Conservation (phyloP, 2,329 filamentous ascomycete species). For the Beauveria australis region DNA sequence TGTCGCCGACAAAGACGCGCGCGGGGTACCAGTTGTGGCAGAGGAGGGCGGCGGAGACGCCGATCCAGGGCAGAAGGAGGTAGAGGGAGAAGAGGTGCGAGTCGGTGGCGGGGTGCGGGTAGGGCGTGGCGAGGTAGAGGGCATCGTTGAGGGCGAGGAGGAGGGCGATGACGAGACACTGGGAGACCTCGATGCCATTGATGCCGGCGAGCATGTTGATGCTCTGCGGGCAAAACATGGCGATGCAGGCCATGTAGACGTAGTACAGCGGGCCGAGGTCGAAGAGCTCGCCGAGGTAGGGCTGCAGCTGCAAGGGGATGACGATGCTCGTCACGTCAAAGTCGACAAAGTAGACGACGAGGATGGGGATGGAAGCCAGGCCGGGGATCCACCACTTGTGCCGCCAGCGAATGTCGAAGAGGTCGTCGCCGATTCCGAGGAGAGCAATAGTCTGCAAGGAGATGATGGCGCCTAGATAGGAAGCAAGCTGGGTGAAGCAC, state of each 20-base stretch:
- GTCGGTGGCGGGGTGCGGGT: constrained; percentile 89
- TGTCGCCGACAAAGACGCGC: constrained; percentile 92
- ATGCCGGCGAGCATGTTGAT: constrained; percentile 99
- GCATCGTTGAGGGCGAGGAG: constrained; percentile 80
- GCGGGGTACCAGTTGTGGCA: constrained; percentile 95
- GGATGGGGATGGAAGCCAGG: constrained; percentile 83
- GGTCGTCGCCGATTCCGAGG: constrained; percentile 87
- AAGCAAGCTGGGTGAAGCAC: constrained; percentile 59
- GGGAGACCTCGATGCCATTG: constrained; percentile 93
- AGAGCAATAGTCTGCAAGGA: constrained; percentile 86
- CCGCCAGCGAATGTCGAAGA: constrained; percentile 97
- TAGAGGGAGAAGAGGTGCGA: constrained; percentile 95
- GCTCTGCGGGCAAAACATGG: constrained; percentile 96
- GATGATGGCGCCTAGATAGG: constrained; percentile 88
- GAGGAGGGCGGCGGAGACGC: constrained; percentile 79
- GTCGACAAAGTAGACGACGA: constrained; percentile 96
- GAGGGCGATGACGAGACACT: constrained; percentile 82
- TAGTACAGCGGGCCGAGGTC: constrained; percentile 84
- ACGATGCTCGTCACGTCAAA: constrained; percentile 96
- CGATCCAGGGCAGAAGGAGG: constrained; percentile 87
- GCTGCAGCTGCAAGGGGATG: constrained; percentile 75
- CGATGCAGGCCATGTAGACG: constrained; percentile 89
- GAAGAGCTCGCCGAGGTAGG: constrained; percentile 76
- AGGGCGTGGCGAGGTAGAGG: constrained; percentile 75
- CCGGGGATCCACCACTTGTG: constrained; percentile 98